Percentiles rank a stretch among this genome's conserved stretches.
Conservation (phyloP, 257 asterid species). For the Prunella vulgaris region DNA sequence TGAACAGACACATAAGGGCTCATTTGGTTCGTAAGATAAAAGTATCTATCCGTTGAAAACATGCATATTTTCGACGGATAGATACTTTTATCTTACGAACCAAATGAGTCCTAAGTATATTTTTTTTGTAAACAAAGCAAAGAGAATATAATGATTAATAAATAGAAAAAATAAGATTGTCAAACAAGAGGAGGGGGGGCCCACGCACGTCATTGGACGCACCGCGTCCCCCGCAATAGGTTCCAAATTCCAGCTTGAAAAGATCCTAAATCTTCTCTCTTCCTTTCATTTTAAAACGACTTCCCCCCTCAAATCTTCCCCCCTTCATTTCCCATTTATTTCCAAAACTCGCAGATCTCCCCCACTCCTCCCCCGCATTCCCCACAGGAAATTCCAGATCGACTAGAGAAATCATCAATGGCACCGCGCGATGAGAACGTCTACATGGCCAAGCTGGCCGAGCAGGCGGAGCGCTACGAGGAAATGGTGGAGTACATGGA, state of each 20-base stretch:
- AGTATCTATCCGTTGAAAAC: too few relatives aligned
- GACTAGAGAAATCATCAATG: not conserved
- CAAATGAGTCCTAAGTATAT: too few relatives aligned
- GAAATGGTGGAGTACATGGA: conserved; percentile 45
- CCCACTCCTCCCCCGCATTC: not conserved
- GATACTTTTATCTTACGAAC: too few relatives aligned
- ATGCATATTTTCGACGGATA: too few relatives aligned
- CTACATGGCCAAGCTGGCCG: conserved; percentile 42
- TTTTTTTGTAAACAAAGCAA: too few relatives aligned
- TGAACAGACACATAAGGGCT: too few relatives aligned
- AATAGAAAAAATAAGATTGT: not conserved
- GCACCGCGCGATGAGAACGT: conserved; percentile 37
- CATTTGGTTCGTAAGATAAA: too few relatives aligned
- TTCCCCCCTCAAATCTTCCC: conserved; percentile 2
- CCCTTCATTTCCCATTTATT: conserved; percentile 3
- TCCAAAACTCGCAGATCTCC: conserved; percentile 1
- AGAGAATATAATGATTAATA: too few relatives aligned
- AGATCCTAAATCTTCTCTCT: conserved; percentile 26
- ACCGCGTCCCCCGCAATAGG: conserved; percentile 25
- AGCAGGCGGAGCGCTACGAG: conserved; percentile 43
- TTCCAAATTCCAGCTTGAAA: conserved; percentile 23
- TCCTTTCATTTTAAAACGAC: conserved; percentile 30
- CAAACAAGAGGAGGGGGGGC: not conserved
- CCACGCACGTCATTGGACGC: conserved; percentile 21
- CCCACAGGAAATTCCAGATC: not conserved